Percentiles rank a stretch among this genome's conserved stretches.
These are phyloP conservation scores for Solanum peruvianum DNA, from an alignment of 257 asterid species.

Conservation along the genomic window DNA sequence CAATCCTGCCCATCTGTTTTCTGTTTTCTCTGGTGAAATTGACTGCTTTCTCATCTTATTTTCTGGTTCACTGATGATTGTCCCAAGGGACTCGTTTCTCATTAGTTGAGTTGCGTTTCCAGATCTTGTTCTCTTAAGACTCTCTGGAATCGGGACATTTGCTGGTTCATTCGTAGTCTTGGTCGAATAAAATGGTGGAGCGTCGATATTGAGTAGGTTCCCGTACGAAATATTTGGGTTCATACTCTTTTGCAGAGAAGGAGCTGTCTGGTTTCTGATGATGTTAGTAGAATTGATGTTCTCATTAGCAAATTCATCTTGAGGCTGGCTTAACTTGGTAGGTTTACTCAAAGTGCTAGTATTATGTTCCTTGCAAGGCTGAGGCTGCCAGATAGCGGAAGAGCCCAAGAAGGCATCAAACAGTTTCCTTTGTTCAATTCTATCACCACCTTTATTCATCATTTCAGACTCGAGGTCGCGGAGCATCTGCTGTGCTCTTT, in stretches of 20 bases:
- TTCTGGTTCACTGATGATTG: slow-evolving; percentile 17
- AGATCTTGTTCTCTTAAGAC: slow-evolving; percentile 69
- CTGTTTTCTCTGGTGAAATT: slow-evolving; percentile 22
- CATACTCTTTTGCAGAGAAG: slow-evolving; percentile 12
- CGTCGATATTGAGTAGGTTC: slow-evolving; percentile 54
- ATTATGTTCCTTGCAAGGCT: slow-evolving; percentile 66
- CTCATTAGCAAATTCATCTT: slow-evolving; percentile 58
- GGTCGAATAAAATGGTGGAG: slow-evolving; percentile 59
- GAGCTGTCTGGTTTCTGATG: neutral
- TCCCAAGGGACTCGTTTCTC: slow-evolving; percentile 2
- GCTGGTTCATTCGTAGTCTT: slow-evolving; percentile 13
- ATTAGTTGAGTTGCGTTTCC: slow-evolving; percentile 17
- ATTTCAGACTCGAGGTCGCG: slow-evolving; percentile 77
- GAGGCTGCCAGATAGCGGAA: slow-evolving; percentile 97
- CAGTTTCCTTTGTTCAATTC: slow-evolving; percentile 59
- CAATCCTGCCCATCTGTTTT: slow-evolving; percentile 36
- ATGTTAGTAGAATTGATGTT: slow-evolving; percentile 29
- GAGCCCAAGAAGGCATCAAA: slow-evolving; percentile 81
- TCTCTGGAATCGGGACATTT: slow-evolving; percentile 11
- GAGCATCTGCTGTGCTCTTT: slow-evolving; percentile 93
- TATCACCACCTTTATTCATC: slow-evolving; percentile 49
- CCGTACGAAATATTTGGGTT: slow-evolving; percentile 5
- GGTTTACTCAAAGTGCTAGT: neutral
- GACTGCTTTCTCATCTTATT: slow-evolving; percentile 29
- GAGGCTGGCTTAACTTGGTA: neutral